Evolutionary conservation across 1,139 yeast genomes (phyloP), one percentile per base, ranked within the genome.

Genomic region (Taphrina communis): DNA sequence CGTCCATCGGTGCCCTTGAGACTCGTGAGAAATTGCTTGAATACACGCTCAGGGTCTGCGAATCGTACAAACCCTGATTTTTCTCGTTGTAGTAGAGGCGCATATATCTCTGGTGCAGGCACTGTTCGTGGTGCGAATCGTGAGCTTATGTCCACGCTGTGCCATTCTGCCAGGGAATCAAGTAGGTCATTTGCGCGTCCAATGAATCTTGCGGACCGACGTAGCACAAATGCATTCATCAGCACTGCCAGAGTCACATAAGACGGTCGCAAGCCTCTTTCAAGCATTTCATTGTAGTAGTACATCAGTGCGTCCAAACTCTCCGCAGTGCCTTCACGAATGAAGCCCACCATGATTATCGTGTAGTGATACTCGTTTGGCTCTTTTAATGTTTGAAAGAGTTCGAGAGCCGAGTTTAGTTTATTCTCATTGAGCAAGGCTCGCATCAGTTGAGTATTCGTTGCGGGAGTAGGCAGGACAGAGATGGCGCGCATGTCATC

Each of bases 351-450:
- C 67, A 63, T 63, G 46, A 63, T 36, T 31, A 63, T 36, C 11
- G 67, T 63, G 21, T 63, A 63, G 48, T 63, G 67, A 44, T 55
- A 63, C 38, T 55, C 67, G 36, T 63, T 63, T 14, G 67, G 67
- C 19, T 55, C 46, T 9, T 25, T 46, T 48, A 63, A 36, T 14
- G 42, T 19, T 35, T 55, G 55, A 51, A 63, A 63, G 35, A 48
- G 11, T 19, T 55, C 42, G 48, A 63, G 44, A 11, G 61, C 61
- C 19, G 36, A 31, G 7, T 41, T 36, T 31, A 63, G 14, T 17
- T 63, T 57, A 25, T 46, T 41, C 35, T 55, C 61, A 6, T 31
- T 46, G 1, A 63, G 48, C 48, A 50, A 58, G 35, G 55, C 52
- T 38, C 59, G 42, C 67, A 63, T n/a, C 19, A 63, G 19, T 19